Evolutionary conservation across 495 filamentous ascomycete genomes (phyloP).

Genomic region (Niebla homalea): DNA sequence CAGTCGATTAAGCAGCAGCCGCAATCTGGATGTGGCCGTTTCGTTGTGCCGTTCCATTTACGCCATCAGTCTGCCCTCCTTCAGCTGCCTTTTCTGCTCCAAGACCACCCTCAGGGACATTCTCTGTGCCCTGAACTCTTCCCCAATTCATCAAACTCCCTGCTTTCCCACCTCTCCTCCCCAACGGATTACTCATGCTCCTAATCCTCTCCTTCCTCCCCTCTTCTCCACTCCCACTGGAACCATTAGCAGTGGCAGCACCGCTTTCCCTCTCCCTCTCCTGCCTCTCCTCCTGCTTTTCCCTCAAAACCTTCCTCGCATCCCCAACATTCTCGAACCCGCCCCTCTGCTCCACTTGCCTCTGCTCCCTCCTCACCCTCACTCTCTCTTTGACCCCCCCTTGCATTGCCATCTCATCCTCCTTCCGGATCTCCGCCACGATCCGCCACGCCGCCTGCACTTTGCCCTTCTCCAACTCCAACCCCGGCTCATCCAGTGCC

Average conservation of each 20-base stretch:
- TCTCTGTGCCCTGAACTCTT: too few species aligned
- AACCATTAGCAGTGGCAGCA: background rate
- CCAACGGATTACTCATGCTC: background rate
- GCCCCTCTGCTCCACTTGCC: constrained; percentile 20
- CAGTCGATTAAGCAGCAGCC: too few species aligned
- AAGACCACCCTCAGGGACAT: too few species aligned
- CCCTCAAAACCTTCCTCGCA: constrained; percentile 23
- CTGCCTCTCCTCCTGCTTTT: constrained; percentile 17
- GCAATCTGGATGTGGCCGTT: too few species aligned
- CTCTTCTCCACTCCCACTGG: constrained; percentile 13
- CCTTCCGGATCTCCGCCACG: constrained; percentile 27
- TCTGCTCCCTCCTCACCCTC: constrained; percentile 16
- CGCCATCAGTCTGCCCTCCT: too few species aligned
- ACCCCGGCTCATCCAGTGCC: constrained; percentile 6
- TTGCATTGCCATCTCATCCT: constrained; percentile 22
- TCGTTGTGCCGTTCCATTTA: too few species aligned
- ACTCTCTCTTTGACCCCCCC: constrained; percentile 20
- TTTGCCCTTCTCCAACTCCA: constrained; percentile 17
- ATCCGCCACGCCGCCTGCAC: constrained; percentile 29
- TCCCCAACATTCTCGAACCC: constrained; percentile 28
- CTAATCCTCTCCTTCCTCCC: constrained; percentile 6
- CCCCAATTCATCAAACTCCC: too few species aligned
- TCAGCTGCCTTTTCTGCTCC: too few species aligned
- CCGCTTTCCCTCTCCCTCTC: constrained; percentile 10
- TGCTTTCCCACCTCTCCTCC: background rate